Percentiles rank a stretch among this genome's conserved stretches.
Conservation (phyloP, 495 filamentous ascomycete species). For the Lepidopterella palustris region DNA sequence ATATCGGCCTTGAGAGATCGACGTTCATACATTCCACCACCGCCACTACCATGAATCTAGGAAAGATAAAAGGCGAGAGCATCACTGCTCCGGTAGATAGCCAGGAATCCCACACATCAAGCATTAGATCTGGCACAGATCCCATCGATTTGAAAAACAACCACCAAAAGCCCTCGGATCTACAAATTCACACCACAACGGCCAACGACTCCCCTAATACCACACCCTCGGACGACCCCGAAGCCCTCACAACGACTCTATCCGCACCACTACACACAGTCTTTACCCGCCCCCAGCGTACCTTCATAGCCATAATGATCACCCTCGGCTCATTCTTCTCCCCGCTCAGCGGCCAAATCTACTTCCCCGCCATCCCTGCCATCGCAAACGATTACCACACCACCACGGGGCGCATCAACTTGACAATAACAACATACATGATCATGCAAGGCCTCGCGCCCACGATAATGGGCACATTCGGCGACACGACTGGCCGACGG, state of each 20-base stretch:
- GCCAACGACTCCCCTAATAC: neutral
- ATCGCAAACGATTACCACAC: neutral
- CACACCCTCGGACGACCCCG: conserved; percentile 1
- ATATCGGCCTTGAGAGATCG: too few relatives aligned
- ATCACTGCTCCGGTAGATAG: too few relatives aligned
- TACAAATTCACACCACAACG: neutral
- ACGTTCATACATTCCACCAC: too few relatives aligned
- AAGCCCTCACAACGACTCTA: neutral
- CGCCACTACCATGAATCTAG: too few relatives aligned
- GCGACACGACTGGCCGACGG: conserved; percentile 45
- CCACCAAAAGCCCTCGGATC: too few relatives aligned
- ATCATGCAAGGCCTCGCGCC: conserved; percentile 43
- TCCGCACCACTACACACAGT: neutral
- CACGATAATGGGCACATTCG: conserved; percentile 41
- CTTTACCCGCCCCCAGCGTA: neutral
- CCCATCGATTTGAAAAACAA: too few relatives aligned
- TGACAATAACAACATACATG: neutral
- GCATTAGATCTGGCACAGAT: too few relatives aligned
- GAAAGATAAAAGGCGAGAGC: too few relatives aligned
- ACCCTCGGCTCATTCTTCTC: conserved; percentile 1
- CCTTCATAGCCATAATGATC: too few relatives aligned
- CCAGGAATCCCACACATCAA: too few relatives aligned
- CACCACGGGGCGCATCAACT: neutral
- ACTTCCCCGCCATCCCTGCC: neutral
- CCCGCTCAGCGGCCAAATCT: conserved; percentile 3